Evolutionary conservation across 2,329 filamentous ascomycete species (phyloP), one percentile per base, ranked within the genome.

Genomic region (Aspergillus oerlinghausenensis): DNA sequence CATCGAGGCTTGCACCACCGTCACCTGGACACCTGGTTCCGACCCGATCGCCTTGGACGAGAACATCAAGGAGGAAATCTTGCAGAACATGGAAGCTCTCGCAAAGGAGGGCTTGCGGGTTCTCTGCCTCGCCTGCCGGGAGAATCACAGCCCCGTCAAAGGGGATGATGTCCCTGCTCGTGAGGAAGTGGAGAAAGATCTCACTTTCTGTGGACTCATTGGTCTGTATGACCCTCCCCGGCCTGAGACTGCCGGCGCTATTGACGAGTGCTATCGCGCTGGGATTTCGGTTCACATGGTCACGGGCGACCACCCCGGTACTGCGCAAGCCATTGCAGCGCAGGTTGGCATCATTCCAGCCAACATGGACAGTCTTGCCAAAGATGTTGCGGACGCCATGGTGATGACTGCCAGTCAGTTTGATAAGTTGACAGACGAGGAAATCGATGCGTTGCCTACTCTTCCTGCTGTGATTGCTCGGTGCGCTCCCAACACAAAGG

Each of bases 171-270:
- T 65, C 6, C 65, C 67, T 23, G 60, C 65, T 19, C 88, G 91
- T 5, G 75, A 78, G 5, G 74, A 80, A 4, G 81, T 93, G 14
- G 91, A 95, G 69, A 77, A 78, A 38, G 79, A 84, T 29, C 82
- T 96, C 32, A 82, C 80, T 3, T 89, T 95, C 59, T 82, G 90
- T 14, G 92, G 92, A n/a, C 81, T 96, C 9, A 87, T 89, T 50
- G 91, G 90, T 55, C 88, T 96, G 60, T 93, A 94, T 69, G 91
- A 96, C 64, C 91, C 91, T 3, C 91, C 90, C 55, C 89, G 91
- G 1, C 84, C 85, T 2, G 91, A 95, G 75, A 92, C 91, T 0
- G 88, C 87, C 23, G 82, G 80, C 1, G 86, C 89, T 6, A 89
- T 92, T 56, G 79, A 79, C 23, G 82, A 88, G 67, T 91, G 88